Conservation (phyloP, 352 stramenopile species). For the Phytopythium delawarense region DNA sequence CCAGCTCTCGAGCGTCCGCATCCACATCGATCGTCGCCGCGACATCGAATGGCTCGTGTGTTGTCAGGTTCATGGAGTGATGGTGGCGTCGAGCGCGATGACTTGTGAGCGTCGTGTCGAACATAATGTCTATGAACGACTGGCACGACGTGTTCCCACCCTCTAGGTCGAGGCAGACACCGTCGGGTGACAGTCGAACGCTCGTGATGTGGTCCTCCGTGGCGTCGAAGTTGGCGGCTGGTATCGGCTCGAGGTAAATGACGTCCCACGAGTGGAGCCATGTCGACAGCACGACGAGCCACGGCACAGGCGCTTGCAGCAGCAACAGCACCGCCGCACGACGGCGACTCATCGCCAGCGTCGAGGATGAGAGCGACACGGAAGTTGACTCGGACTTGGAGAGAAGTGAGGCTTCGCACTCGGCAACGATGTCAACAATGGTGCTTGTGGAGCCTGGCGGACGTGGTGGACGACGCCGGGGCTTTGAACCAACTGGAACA, state of each 20-base stretch:
- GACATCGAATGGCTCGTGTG: background rate
- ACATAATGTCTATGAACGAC: conserved; percentile 30
- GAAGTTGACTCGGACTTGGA: too few species aligned
- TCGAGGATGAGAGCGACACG: background rate
- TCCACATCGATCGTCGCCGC: background rate
- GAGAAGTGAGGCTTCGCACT: background rate
- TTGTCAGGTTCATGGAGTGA: background rate
- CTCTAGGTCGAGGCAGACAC: conserved; percentile 34
- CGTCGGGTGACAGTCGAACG: conserved; percentile 38
- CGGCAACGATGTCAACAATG: background rate
- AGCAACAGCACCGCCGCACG: conserved; percentile 12
- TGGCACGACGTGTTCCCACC: conserved; percentile 39
- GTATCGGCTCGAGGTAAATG: conserved; percentile 17
- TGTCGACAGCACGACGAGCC: conserved; percentile 22
- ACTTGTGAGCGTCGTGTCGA: conserved; percentile 14
- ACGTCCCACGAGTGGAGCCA: conserved; percentile 30
- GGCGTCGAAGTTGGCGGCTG: background rate
- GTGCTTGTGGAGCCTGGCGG: background rate
- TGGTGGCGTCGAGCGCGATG: background rate
- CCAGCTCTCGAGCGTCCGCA: conserved; percentile 7
- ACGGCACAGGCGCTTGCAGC: conserved; percentile 22
- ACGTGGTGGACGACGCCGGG: background rate
- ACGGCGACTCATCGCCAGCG: background rate
- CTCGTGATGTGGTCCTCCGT: conserved; percentile 6
- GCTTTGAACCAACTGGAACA: background rate